These are phyloP conservation scores for Clarkia xantiana DNA, from an alignment of 345 rosid genomes.

Conservation along the genomic window DNA sequence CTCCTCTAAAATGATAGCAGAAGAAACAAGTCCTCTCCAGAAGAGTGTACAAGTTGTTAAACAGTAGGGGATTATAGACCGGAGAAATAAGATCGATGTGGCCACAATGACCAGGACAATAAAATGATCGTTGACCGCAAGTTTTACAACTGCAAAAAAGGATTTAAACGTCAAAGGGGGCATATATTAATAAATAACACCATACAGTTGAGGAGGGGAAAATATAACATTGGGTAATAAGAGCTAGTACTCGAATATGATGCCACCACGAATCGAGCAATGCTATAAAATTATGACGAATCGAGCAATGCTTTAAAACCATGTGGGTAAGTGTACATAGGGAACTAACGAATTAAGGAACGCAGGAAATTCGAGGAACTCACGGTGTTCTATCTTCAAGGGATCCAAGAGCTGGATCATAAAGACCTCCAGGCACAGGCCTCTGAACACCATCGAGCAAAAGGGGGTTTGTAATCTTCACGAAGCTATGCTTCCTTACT, in stretches of 20 bases:
- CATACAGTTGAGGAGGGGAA: background rate
- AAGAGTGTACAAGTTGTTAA: slow-evolving; percentile 39
- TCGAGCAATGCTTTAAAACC: background rate
- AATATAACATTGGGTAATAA: background rate
- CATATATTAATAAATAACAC: background rate
- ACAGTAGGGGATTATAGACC: slow-evolving; percentile 65
- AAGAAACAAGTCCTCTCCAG: slow-evolving; percentile 52
- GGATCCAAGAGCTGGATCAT: slow-evolving; percentile 31
- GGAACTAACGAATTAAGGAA: background rate
- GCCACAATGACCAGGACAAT: slow-evolving; percentile 93
- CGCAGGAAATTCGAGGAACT: background rate
- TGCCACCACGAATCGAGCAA: no score
- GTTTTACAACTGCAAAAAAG: slow-evolving; percentile 59
- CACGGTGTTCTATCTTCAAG: slow-evolving; percentile 16
- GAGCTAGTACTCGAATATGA: no score
- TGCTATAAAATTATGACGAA: no score
- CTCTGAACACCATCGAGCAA: slow-evolving; percentile 19
- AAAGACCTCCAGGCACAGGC: slow-evolving; percentile 28
- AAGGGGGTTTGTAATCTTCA: slow-evolving; percentile 15
- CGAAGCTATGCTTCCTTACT: slow-evolving; percentile 21
- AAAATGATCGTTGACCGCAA: slow-evolving; percentile 40
- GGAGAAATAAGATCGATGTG: slow-evolving; percentile 65
- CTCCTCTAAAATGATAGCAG: slow-evolving; percentile 44
- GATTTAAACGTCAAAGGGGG: background rate
- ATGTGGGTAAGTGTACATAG: background rate